Evolutionary conservation across 2,329 filamentous ascomycete species (phyloP).

Genomic region (Paecilomyces sp.): DNA sequence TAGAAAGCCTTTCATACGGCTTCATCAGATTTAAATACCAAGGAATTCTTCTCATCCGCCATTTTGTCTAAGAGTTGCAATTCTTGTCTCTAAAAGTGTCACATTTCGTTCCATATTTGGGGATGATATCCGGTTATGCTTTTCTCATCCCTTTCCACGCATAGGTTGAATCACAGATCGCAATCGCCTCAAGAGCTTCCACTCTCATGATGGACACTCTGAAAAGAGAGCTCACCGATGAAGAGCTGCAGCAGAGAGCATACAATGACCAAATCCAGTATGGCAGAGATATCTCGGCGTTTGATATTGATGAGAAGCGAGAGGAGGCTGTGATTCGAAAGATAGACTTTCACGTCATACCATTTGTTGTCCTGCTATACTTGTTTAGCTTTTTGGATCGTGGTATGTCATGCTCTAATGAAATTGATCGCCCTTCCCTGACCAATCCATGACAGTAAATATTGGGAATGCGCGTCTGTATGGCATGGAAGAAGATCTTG

Average conservation of each 20-base stretch:
- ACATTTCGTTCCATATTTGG: too few species aligned
- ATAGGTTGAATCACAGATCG: too few species aligned
- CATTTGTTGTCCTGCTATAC: constrained; percentile 46
- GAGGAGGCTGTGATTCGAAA: constrained; percentile 23
- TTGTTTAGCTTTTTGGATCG: constrained; percentile 69
- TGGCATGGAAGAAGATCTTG: constrained; percentile 43
- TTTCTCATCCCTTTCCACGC: too few species aligned
- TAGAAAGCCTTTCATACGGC: too few species aligned
- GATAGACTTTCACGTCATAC: constrained; percentile 21
- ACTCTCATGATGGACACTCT: not conserved
- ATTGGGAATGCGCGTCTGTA: constrained; percentile 65
- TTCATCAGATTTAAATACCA: too few species aligned
- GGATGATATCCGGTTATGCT: too few species aligned
- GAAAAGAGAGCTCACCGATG: not conserved
- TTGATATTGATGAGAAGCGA: constrained; percentile 20
- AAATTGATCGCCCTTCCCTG: not conserved
- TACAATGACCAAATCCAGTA: not conserved
- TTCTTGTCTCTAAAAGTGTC: too few species aligned
- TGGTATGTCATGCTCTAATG: constrained; percentile 16
- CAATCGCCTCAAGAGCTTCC: too few species aligned
- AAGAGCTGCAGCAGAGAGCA: not conserved
- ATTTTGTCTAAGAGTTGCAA: too few species aligned
- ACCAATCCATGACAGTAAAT: constrained; percentile 45
- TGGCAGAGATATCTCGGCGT: constrained; percentile 5
- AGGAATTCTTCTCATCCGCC: too few species aligned